A percentile compares a stretch with the other conserved stretches of the same genome.
These are phyloP conservation scores for Microbotryomycetes sp. DNA, from an alignment of 1,284 basidiomycete genomes.

Conservation along the genomic window DNA sequence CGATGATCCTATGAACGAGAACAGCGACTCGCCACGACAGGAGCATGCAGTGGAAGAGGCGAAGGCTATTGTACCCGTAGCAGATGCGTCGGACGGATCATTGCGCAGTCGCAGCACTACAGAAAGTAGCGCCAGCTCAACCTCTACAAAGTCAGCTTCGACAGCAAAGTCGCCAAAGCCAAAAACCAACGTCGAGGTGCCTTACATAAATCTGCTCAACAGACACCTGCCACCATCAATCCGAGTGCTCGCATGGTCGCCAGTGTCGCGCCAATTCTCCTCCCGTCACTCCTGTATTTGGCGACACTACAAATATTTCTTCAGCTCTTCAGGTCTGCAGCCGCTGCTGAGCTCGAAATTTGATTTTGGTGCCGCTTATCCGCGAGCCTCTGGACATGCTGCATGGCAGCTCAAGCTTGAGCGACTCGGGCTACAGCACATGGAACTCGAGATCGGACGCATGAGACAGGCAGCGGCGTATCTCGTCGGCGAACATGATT, in stretches of 20 bases:
- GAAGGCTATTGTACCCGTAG: conserved; percentile 10
- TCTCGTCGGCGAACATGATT: conserved; percentile 87
- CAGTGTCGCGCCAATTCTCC: conserved; percentile 72
- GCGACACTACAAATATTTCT: conserved; percentile 98
- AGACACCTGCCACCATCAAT: conserved; percentile 83
- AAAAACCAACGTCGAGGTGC: conserved; percentile 52
- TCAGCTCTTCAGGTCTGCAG: conserved; percentile 44
- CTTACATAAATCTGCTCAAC: conserved; percentile 78
- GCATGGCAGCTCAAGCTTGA: conserved; percentile 31
- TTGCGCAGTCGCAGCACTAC: not conserved
- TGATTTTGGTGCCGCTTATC: conserved; percentile 29
- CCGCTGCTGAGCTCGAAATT: conserved; percentile 15
- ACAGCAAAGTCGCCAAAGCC: not conserved
- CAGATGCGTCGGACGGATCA: not conserved
- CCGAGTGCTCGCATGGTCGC: conserved; percentile 91
- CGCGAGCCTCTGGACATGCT: not conserved
- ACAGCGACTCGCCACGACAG: not conserved
- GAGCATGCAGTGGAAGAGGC: conserved; percentile 22
- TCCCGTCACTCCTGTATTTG: conserved; percentile 79
- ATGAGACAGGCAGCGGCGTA: conserved; percentile 71
- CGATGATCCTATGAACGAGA: conserved; percentile 22
- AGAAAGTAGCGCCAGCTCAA: not conserved
- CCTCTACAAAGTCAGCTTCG: not conserved
- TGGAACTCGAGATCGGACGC: conserved; percentile 58
- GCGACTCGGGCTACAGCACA: conserved; percentile 42